Conservation (phyloP, 805 yeast genomes). For the Ogataea glucozyma region DNA sequence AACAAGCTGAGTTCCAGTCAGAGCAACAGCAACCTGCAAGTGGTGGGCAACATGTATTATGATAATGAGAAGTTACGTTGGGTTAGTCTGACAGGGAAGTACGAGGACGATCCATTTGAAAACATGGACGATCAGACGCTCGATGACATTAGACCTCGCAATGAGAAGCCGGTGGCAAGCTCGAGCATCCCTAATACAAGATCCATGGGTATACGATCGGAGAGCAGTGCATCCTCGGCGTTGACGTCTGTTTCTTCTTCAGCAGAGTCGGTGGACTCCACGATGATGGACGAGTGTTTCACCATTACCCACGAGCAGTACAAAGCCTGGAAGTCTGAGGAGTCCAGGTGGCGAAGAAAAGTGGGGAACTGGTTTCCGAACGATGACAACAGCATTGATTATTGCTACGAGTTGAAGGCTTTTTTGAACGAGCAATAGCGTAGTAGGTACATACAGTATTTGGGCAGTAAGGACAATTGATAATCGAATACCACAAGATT, state of each 20-base stretch:
- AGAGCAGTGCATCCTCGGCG: neutral
- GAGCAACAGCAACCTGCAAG: conserved; percentile 37
- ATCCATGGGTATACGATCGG: too few species aligned
- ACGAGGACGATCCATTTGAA: conserved; percentile 47
- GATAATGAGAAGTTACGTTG: conserved; percentile 58
- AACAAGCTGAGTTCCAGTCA: conserved; percentile 32
- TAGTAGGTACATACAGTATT: neutral
- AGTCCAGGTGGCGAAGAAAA: conserved; percentile 37
- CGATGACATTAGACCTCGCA: conserved; percentile 2
- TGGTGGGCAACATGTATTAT: conserved; percentile 58
- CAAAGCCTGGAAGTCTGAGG: conserved; percentile 34
- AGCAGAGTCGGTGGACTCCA: neutral
- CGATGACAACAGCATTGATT: conserved; percentile 27
- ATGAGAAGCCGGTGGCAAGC: neutral
- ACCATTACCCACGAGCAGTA: conserved; percentile 29
- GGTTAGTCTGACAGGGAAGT: conserved; percentile 50
- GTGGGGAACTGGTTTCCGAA: conserved; percentile 39
- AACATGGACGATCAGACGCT: conserved; percentile 46
- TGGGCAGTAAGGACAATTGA: conserved; percentile 30
- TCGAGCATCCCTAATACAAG: too few species aligned
- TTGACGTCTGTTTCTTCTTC: conserved; percentile 2
- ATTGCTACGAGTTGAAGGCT: conserved; percentile 34
- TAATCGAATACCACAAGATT: neutral
- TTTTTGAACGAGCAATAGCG: conserved; percentile 30
- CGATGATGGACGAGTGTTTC: conserved; percentile 21